These are phyloP conservation scores for Cladosporium sp. DNA, from an alignment of 2,329 filamentous ascomycete species.

Conservation along the genomic window DNA sequence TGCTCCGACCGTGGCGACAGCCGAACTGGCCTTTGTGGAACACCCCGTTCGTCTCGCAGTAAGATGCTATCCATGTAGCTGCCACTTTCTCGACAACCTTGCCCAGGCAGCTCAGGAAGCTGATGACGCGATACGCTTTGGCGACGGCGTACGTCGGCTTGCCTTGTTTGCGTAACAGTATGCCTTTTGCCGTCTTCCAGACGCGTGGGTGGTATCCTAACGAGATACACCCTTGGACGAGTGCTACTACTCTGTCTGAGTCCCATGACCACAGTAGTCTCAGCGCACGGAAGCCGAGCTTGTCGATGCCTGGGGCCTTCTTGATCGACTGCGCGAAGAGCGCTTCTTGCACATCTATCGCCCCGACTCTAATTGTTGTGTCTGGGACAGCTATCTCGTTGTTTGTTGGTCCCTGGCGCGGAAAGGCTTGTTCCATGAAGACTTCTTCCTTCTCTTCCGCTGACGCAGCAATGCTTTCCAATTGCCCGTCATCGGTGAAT, in stretches of 20 bases:
- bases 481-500: background rate
- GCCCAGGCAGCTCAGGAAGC: too few relatives aligned
- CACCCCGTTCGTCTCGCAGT: background rate
- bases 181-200: background rate
- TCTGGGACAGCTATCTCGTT: background rate
- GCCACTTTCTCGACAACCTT: too few relatives aligned
- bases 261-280: background rate
- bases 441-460: background rate
- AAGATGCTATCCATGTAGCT: background rate
- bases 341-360: background rate
- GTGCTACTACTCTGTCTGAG: background rate
- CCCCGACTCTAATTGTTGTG: background rate
- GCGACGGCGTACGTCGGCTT: background rate
- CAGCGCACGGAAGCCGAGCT: background rate
- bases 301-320: background rate
- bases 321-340: background rate
- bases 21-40: background rate
- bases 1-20: too few relatives aligned
- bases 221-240: background rate
- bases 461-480: background rate
- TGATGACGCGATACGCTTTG: background rate
- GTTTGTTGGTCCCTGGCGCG: background rate
- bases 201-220: background rate
- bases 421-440: background rate
- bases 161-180: background rate